Percentiles rank a stretch among this genome's conserved stretches.
Conservation (phyloP, 2,329 filamentous ascomycete genomes). For the Penicillium olsonii region DNA sequence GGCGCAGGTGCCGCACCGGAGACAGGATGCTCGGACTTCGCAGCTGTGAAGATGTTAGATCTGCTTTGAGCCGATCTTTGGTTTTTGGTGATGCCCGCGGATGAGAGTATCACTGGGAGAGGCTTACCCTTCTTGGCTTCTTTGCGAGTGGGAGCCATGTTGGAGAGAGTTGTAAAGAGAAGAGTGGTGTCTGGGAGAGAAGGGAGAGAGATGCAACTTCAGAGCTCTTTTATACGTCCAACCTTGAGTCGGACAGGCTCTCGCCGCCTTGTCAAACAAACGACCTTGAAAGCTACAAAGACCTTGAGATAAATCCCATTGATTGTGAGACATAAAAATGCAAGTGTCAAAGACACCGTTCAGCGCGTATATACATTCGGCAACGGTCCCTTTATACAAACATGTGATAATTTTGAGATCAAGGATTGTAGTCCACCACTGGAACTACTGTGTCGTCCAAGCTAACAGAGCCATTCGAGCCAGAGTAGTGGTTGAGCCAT, state of each 20-base stretch:
- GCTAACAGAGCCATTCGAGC: conserved; percentile 34
- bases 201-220: too few relatives aligned
- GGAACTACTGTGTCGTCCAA: conserved; percentile 35
- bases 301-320: not conserved
- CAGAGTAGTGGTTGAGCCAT: conserved; percentile 64
- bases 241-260: not conserved
- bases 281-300: not conserved
- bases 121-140: conserved; percentile 1
- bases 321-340: not conserved
- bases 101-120: not conserved
- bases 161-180: not conserved
- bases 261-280: not conserved
- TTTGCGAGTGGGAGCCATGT: not conserved
- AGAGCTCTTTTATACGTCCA: not conserved
- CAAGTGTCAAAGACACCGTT: not conserved
- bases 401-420: not conserved
- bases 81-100: not conserved
- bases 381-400: not conserved
- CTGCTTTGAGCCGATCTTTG: not conserved
- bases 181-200: not conserved
- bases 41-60: not conserved
- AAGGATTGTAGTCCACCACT: conserved; percentile 35
- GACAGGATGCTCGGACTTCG: not conserved
- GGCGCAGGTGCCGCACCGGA: not conserved
- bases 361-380: not conserved